Percentiles rank a stretch among this genome's conserved stretches.
Conservation (phyloP, 208 protist genomes). For the Leptomonas pyrrhocoris region DNA sequence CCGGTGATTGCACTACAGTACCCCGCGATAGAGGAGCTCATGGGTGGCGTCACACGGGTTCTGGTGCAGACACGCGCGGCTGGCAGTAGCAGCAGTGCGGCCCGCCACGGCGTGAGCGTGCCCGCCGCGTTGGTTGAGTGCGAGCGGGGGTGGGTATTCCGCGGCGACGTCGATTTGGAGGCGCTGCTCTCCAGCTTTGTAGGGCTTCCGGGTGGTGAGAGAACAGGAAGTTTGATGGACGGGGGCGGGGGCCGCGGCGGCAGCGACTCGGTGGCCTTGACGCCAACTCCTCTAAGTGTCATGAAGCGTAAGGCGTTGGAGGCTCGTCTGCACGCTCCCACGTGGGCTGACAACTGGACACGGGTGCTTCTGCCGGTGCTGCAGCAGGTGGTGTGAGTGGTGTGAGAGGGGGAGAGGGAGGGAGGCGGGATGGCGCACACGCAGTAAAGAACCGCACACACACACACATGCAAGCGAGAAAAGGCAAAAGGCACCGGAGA, state of each 20-base stretch:
- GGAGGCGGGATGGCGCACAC: too few relatives aligned
- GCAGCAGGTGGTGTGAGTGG: slow-evolving; percentile 31
- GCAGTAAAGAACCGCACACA: too few relatives aligned
- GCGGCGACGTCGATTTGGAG: slow-evolving; percentile 57
- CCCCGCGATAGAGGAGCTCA: slow-evolving; percentile 87
- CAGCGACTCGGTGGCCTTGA: neutral
- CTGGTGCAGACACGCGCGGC: slow-evolving; percentile 38
- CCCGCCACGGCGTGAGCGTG: neutral
- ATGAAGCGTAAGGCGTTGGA: slow-evolving; percentile 36
- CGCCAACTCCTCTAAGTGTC: slow-evolving; percentile 25
- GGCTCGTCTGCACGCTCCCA: slow-evolving; percentile 32
- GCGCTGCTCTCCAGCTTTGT: slow-evolving; percentile 48
- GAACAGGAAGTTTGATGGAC: neutral
- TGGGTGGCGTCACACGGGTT: slow-evolving; percentile 50
- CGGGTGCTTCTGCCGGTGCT: slow-evolving; percentile 48
- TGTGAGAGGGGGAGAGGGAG: neutral
- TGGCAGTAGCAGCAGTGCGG: slow-evolving; percentile 18
- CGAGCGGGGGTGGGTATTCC: slow-evolving; percentile 70
- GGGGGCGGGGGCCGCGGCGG: neutral
- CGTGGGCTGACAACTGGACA: slow-evolving; percentile 77
- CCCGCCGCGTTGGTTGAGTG: slow-evolving; percentile 44
- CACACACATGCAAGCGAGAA: too few relatives aligned
- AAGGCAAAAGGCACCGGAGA: too few relatives aligned
- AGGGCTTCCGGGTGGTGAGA: slow-evolving; percentile 26
- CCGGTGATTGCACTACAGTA: slow-evolving; percentile 93